Evolutionary conservation across 805 yeast species (phyloP).

Genomic region (Groenewaldozyma tartarivorans): DNA sequence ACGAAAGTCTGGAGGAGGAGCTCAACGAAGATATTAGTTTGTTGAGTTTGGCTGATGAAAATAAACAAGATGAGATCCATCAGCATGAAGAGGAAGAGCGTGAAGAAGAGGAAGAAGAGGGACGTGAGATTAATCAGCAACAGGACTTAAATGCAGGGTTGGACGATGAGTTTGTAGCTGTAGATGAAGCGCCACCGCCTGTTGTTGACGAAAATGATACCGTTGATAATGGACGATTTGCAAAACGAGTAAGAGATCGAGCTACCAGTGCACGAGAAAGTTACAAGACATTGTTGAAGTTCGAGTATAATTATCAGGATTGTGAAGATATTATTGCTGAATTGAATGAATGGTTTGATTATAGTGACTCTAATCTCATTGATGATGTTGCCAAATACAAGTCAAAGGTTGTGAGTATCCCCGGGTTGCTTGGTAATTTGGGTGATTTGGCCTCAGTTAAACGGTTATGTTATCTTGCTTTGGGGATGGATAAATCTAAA

Average conservation of each 20-base stretch:
- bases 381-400: slow-evolving; percentile 7
- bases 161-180: slow-evolving; percentile 16
- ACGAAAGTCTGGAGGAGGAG: too few relatives aligned
- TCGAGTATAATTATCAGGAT: slow-evolving; percentile 36
- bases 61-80: slow-evolving; percentile 5
- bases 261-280: slow-evolving; percentile 7
- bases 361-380: slow-evolving; percentile 16
- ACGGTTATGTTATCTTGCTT: not conserved
- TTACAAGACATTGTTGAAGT: slow-evolving; percentile 30
- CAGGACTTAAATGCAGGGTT: too few relatives aligned
- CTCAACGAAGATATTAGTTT: too few relatives aligned
- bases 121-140: too few relatives aligned
- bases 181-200: slow-evolving; percentile 14
- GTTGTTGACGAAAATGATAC: slow-evolving; percentile 4
- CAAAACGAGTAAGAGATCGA: slow-evolving; percentile 13
- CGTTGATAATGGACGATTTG: too few relatives aligned
- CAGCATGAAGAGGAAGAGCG: slow-evolving; percentile 1
- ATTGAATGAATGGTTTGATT: slow-evolving; percentile 38
- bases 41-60: too few relatives aligned
- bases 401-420: slow-evolving; percentile 7
- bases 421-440: not conserved
- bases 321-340: slow-evolving; percentile 32
- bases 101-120: too few relatives aligned
- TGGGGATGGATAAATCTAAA: not conserved
- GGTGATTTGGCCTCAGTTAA: not conserved